Conservation (phyloP, 2,329 filamentous ascomycete genomes). For the Xylaria multiplex region DNA sequence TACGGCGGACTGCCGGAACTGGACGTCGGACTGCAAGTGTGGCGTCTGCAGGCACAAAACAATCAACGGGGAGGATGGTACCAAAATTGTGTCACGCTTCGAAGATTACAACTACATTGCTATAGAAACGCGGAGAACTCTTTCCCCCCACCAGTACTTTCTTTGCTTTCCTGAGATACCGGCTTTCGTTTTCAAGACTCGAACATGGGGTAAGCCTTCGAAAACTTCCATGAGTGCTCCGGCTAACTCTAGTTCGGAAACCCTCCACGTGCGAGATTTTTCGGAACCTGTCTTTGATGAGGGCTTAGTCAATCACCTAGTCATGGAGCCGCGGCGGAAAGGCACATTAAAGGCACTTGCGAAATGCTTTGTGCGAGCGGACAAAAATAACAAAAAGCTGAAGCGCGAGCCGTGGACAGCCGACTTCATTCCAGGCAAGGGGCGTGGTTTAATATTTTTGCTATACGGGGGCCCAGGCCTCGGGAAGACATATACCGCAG, state of each 20-base stretch:
- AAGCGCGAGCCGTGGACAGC: conserved; percentile 34
- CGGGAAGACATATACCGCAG: conserved; percentile 48
- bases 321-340: conserved; percentile 45
- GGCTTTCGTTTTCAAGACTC: conserved; percentile 39
- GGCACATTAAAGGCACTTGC: conserved; percentile 45
- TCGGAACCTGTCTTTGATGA: conserved; percentile 43
- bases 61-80: not conserved
- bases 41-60: conserved; percentile 16
- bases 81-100: conserved; percentile 12
- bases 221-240: not conserved
- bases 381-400: conserved; percentile 36
- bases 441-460: conserved; percentile 41
- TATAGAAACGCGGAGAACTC: not conserved
- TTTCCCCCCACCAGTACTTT: conserved; percentile 36
- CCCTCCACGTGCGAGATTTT: conserved; percentile 42
- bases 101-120: conserved; percentile 30
- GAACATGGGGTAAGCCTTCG: conserved; percentile 39
- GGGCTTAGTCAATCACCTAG: conserved; percentile 46
- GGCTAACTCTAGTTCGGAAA: conserved; percentile 32
- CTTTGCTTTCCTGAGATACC: conserved; percentile 31
- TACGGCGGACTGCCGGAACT: conserved; percentile 23
- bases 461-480: conserved; percentile 43
- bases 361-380: conserved; percentile 44
- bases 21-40: conserved; percentile 30
- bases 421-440: conserved; percentile 44